Evolutionary conservation across 2,329 filamentous ascomycete species (phyloP), one percentile per base, ranked within the genome.

Genomic region (Aspergillus tamarii): DNA sequence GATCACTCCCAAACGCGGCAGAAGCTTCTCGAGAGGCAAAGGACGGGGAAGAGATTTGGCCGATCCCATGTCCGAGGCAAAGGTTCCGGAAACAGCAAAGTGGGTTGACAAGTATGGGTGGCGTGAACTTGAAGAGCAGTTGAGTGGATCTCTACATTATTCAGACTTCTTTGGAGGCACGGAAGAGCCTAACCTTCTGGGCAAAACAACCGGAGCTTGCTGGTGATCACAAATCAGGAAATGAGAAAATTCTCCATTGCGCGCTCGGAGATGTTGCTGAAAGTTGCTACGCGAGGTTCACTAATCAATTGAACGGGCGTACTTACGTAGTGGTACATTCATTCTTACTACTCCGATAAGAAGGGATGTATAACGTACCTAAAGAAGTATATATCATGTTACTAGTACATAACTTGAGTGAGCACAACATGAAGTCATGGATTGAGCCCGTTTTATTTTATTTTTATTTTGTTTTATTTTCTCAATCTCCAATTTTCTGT

Each of bases 21-120:
- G 72, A 73, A 73, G 66, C 56, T 73, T 71, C 72, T 72, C 66
- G 63, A 72, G 70, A 64, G 52, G 19, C 34, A 26, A 50, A 32
- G 34, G 58, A 54, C 54, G 28, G 58, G 54, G 28, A 28, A 36
- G 54, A 28, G 32, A 36, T 19, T 54, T 54, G 50, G 30, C 48
- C 48, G 48, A 53, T 32, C 48, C 14, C 50, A 30, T 19, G 50
- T 23, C 52, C 52, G 32, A 54, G 30, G 52, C 14, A 54, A 54
- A 32, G 30, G 32, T 39, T 56, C 54, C 54, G 36, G 16, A 56
- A 56, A 56, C 14, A 56, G 36, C 12, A 41, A 28, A 53, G 26
- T 32, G 56, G 66, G 61, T 66, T 43, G 50, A 48, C 46, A 45
- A 61, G 55, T 61, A 64, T 50, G 23, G 52, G 46, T 16, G 45